Percentiles rank a stretch among this genome's conserved stretches.
phyloP scores from a whole-genome alignment of 768 basidiomycete genomes.

The Cystobasidium ongulense region DNA sequence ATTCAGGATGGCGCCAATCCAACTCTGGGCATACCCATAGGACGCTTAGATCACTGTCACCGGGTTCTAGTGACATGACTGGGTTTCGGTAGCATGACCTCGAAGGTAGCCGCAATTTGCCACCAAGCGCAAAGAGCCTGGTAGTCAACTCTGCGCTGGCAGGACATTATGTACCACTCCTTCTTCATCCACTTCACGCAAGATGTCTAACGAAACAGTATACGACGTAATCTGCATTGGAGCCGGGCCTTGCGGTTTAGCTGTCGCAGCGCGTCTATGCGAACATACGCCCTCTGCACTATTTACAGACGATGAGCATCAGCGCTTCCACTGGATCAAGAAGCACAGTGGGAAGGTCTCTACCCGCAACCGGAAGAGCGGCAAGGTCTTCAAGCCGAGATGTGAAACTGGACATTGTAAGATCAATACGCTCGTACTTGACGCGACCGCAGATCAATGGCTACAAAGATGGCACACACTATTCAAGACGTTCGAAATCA shows the following conservation, averaged over 20 bases:
- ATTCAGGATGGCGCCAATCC: too few relatives aligned
- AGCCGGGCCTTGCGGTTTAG: conserved; percentile 41
- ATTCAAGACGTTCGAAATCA: conserved; percentile 38
- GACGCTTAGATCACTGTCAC: too few relatives aligned
- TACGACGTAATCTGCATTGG: conserved; percentile 39
- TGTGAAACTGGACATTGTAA: background rate
- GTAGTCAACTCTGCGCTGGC: too few relatives aligned
- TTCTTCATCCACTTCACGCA: background rate
- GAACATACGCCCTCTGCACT: conserved; percentile 39
- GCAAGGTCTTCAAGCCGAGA: conserved; percentile 33
- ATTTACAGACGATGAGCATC: conserved; percentile 42
- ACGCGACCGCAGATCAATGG: conserved; percentile 25
- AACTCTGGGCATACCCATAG: too few relatives aligned
- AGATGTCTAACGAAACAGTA: background rate
- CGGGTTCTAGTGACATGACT: background rate
- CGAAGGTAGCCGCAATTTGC: background rate
- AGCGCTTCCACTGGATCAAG: conserved; percentile 39
- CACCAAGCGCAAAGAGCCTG: background rate
- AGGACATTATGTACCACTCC: background rate
- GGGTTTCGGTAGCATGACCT: background rate
- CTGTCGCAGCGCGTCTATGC: conserved; percentile 35
- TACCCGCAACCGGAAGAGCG: background rate
- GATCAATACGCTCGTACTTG: conserved; percentile 34
- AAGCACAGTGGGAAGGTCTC: background rate
- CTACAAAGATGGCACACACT: conserved; percentile 34